phyloP scores from a whole-genome alignment of 1,284 basidiomycete genomes.

The Fomitopsis schrenkii region DNA sequence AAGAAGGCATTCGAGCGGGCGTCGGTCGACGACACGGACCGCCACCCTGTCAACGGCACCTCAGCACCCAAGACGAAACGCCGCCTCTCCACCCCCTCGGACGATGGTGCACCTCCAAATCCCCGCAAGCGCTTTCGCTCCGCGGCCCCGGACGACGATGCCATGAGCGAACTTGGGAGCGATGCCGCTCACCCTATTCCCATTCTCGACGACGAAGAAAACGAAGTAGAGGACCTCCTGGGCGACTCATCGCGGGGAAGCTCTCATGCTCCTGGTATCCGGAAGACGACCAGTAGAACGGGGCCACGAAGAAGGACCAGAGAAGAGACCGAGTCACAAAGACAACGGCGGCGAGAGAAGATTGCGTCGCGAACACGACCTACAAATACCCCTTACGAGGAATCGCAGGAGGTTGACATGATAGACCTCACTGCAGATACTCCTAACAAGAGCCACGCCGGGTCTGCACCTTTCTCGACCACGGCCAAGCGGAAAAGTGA shows the following conservation, averaged over 20 bases:
- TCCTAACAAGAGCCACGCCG: background rate
- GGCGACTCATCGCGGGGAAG: conserved; percentile 31
- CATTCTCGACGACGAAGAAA: conserved; percentile 38
- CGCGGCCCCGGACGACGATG: conserved; percentile 8
- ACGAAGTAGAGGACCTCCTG: conserved; percentile 53
- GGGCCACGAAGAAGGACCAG: background rate
- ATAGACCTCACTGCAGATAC: conserved; percentile 11
- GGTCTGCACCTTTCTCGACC: background rate
- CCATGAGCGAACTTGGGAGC: conserved; percentile 5
- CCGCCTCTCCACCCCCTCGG: conserved; percentile 14
- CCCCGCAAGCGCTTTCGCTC: conserved; percentile 18
- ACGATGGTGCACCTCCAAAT: conserved; percentile 5
- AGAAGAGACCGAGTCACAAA: background rate
- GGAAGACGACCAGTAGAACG: background rate
- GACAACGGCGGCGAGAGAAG: background rate
- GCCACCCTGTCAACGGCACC: background rate
- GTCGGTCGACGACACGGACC: background rate
- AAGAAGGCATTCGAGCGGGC: conserved; percentile 11
- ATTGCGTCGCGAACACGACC: background rate
- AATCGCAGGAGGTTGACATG: conserved; percentile 10
- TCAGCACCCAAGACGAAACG: conserved; percentile 13
- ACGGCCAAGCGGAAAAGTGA: conserved; percentile 18
- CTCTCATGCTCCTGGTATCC: background rate
- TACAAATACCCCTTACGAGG: background rate
- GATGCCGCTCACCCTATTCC: conserved; percentile 9